Percentiles rank a stretch among this genome's conserved stretches.
phyloP scores from a whole-genome alignment of 257 asterid species.

The Rehmannia glutinosa region DNA sequence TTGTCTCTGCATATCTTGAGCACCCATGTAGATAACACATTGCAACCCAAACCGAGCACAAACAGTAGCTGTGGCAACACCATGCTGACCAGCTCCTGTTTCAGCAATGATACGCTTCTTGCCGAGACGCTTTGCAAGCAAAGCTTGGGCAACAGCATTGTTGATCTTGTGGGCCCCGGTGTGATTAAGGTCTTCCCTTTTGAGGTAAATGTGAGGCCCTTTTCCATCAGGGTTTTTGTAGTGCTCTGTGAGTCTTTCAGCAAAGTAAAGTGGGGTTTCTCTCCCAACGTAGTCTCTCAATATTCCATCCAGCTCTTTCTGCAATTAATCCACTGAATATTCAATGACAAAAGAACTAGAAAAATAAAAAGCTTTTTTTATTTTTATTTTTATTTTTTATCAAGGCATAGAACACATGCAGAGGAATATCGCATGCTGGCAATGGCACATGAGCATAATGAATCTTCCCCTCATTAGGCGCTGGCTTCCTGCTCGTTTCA shows the following conservation, averaged over 20 bases:
- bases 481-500: too few species aligned
- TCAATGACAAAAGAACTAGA: not conserved
- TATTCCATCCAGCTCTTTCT: slow-evolving; percentile 80
- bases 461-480: too few species aligned
- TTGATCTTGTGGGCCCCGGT: slow-evolving; percentile 98
- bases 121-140: slow-evolving; percentile 90
- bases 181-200: slow-evolving; percentile 95
- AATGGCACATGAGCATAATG: too few species aligned
- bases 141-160: slow-evolving; percentile 87
- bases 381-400: not conserved
- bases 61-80: slow-evolving; percentile 96
- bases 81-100: slow-evolving; percentile 99
- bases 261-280: slow-evolving; percentile 91
- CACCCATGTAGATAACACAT: slow-evolving; percentile 91
- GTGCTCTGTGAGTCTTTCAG: slow-evolving; percentile 86
- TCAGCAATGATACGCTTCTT: slow-evolving; percentile 90
- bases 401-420: too few species aligned
- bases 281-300: slow-evolving; percentile 93
- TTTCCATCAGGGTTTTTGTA: slow-evolving; percentile 61
- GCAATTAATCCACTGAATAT: slow-evolving; percentile 12
- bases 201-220: slow-evolving; percentile 82
- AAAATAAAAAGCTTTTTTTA: not conserved
- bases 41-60: slow-evolving; percentile 94
- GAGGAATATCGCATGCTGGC: too few species aligned
- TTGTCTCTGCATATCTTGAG: slow-evolving; percentile 98